Base-by-base conservation (phyloP, 257 asterid species). In the Solanum tarapatanum region DNA sequence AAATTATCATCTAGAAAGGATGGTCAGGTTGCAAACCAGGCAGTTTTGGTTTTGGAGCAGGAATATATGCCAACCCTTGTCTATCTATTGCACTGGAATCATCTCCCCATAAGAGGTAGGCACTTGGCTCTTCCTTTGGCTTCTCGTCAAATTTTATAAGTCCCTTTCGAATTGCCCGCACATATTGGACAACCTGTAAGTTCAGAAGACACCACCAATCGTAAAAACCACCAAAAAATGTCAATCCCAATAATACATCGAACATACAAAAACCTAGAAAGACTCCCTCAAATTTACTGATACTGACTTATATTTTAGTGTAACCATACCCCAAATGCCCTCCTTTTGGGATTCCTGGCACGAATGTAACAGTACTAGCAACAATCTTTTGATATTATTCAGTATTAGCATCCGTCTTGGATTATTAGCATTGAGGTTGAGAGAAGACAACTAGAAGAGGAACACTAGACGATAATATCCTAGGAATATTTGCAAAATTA, bases 21-120 rank as follows among this genome's bases (percentile, higher is more conserved):
- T 23, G 86, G 11, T 30, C 60, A 48, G 60, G 55, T 30, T 13
- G 41, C 84, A 60, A 32, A 96, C 99, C 98, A 89, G 99, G 98
- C 88, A 95, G 89, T 90, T 97, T 97, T 55, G 95, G 91, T 89
- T 95, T 97, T 70, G 99, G 99, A 32, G 99, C 96, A 75, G 99
- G 98, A 89, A 95, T 95, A 89, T 94, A 95, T 51, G 98, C 93
- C 94, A 95, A 89, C 55, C 98, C 98, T 83, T 92, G 98, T 84
- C 99, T 93, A 88, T 93, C 99, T 58, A 93, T 87, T 26, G 94
- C 62, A 89, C 82, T 93, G 79, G 98, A 86, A 88, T 97, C 98
- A 92, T 95, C 98, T 41, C 90, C 89, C 99, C 99, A 97, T 89
- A 96, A 87, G 80, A 87, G 93, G 88, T 94, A 97, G 84, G 88